Percentiles rank a stretch among this genome's conserved stretches.
Conservation (phyloP, 2,329 filamentous ascomycete species). For the Chrysoporthe austroafricana region DNA sequence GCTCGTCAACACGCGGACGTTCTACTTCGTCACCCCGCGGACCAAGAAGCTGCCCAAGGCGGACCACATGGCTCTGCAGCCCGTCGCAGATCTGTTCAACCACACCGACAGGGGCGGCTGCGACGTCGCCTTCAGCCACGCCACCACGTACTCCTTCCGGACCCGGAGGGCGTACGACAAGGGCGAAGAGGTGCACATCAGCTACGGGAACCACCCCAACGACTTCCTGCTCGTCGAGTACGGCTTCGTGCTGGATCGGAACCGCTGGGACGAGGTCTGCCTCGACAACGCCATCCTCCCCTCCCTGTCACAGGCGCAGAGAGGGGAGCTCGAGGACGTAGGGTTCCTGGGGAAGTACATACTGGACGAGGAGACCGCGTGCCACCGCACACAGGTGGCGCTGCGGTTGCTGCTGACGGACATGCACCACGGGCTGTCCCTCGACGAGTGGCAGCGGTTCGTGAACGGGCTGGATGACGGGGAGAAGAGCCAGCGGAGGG, state of each 20-base stretch:
- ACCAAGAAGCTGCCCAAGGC: slow-evolving; percentile 48
- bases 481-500: slow-evolving; percentile 44
- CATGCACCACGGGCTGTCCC: slow-evolving; percentile 31
- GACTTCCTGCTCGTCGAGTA: slow-evolving; percentile 75
- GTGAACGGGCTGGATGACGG: slow-evolving; percentile 52
- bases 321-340: slow-evolving; percentile 45
- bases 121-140: slow-evolving; percentile 51
- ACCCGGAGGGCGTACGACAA: slow-evolving; percentile 53
- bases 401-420: slow-evolving; percentile 42
- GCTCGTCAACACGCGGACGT: slow-evolving; percentile 65
- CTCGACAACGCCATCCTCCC: slow-evolving; percentile 53
- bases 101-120: slow-evolving; percentile 53
- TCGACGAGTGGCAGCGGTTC: slow-evolving; percentile 50
- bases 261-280: slow-evolving; percentile 55
- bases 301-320: slow-evolving; percentile 41
- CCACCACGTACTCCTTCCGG: slow-evolving; percentile 57
- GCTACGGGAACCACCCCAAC: slow-evolving; percentile 72
- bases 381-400: slow-evolving; percentile 60
- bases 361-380: slow-evolving; percentile 54
- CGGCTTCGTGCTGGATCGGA: slow-evolving; percentile 52
- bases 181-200: slow-evolving; percentile 70
- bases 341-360: slow-evolving; percentile 57
- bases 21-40: slow-evolving; percentile 57
- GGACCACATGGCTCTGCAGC: slow-evolving; percentile 71
- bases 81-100: slow-evolving; percentile 75